A percentile compares a stretch with the other conserved stretches of the same genome.
Conservation (phyloP, 2,329 filamentous ascomycete species). For the Monilinia vaccinii-corymbosi region DNA sequence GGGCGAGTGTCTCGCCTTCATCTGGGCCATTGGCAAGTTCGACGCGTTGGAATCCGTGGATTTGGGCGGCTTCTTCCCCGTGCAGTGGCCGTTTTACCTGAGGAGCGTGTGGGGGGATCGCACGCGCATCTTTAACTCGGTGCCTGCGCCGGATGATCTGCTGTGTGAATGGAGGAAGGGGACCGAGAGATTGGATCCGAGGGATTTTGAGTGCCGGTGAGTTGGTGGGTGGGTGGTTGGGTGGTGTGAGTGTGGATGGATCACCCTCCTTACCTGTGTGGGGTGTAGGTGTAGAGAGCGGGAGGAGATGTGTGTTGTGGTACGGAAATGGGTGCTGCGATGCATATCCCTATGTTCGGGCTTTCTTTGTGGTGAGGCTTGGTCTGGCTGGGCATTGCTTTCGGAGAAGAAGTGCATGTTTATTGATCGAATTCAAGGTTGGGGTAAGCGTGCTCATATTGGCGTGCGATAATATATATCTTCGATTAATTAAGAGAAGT, state of each 20-base stretch:
- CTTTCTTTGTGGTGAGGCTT: neutral
- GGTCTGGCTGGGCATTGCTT: neutral
- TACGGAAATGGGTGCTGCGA: neutral
- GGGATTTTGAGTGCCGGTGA: neutral
- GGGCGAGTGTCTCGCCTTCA: neutral
- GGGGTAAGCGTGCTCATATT: neutral
- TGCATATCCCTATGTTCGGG: neutral
- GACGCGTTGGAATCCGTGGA: neutral
- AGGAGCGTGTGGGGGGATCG: neutral
- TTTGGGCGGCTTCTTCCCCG: neutral
- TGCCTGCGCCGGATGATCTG: neutral
- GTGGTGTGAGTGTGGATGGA: neutral
- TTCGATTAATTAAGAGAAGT: too few species aligned
- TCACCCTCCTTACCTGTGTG: too few species aligned
- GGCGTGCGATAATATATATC: neutral
- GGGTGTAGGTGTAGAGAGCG: too few species aligned
- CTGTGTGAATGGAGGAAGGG: neutral
- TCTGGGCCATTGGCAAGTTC: neutral
- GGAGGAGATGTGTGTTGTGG: too few species aligned
- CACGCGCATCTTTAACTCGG: neutral
- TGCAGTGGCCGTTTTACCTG: slow-evolving; percentile 1
- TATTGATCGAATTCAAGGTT: neutral
- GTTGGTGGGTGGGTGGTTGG: neutral
- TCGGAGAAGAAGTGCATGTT: too few species aligned
- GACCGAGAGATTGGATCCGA: neutral